phyloP scores from a whole-genome alignment of 1,284 basidiomycete species.

The Peniophora sp. region DNA sequence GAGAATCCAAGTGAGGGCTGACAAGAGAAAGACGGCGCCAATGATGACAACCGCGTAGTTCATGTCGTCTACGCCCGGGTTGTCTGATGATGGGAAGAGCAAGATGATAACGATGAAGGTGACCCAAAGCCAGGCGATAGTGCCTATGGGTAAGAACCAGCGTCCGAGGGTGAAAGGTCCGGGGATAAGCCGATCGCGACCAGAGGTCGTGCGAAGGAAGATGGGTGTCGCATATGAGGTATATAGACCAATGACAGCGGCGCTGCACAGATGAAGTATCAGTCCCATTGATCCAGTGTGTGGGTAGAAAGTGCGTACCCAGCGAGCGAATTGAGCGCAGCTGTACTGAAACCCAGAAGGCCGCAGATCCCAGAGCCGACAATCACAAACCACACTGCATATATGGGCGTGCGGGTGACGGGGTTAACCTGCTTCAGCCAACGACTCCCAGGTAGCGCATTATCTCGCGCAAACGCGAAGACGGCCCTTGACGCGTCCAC shows the following conservation, averaged over 20 bases:
- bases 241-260: slow-evolving; percentile 65
- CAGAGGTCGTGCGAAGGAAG: slow-evolving; percentile 62
- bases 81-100: slow-evolving; percentile 45
- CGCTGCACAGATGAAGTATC: slow-evolving; percentile 26
- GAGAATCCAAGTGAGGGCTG: slow-evolving; percentile 52
- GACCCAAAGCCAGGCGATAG: slow-evolving; percentile 59
- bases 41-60: slow-evolving; percentile 66
- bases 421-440: slow-evolving; percentile 58
- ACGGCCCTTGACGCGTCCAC: slow-evolving; percentile 70
- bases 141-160: slow-evolving; percentile 53
- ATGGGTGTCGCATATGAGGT: slow-evolving; percentile 63
- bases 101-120: slow-evolving; percentile 53
- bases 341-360: slow-evolving; percentile 54
- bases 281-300: neutral
- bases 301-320: slow-evolving; percentile 33
- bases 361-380: slow-evolving; percentile 47
- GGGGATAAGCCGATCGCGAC: slow-evolving; percentile 44
- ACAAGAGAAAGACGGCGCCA: slow-evolving; percentile 55
- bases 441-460: slow-evolving; percentile 62
- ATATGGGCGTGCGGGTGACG: slow-evolving; percentile 58
- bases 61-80: slow-evolving; percentile 41
- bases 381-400: slow-evolving; percentile 73
- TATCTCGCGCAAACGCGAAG: slow-evolving; percentile 67
- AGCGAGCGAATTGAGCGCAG: slow-evolving; percentile 58
- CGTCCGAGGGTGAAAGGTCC: slow-evolving; percentile 55